phyloP scores from a whole-genome alignment of 345 rosid genomes.

The Dimocarpus longan region DNA sequence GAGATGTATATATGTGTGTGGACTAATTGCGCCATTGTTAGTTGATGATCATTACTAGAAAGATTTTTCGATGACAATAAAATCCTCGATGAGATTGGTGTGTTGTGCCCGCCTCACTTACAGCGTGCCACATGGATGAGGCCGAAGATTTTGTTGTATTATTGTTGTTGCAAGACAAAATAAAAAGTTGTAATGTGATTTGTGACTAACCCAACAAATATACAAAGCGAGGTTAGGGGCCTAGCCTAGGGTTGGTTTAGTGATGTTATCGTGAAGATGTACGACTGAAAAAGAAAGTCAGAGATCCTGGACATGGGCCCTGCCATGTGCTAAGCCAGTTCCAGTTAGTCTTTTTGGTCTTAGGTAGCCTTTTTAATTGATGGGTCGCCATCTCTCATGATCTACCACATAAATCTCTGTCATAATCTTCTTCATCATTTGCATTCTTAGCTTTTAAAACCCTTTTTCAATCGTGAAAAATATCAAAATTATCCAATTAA shows the following conservation, averaged over 20 bases:
- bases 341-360: constrained; percentile 23
- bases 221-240: neutral
- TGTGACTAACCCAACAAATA: neutral
- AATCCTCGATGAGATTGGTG: too few relatives aligned
- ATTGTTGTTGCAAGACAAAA: neutral
- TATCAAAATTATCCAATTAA: too few relatives aligned
- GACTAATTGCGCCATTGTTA: too few relatives aligned
- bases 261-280: constrained; percentile 4
- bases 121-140: too few relatives aligned
- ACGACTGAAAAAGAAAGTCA: constrained; percentile 14
- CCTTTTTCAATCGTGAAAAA: neutral
- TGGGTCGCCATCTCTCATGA: constrained; percentile 41
- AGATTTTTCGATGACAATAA: too few relatives aligned
- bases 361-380: constrained; percentile 29
- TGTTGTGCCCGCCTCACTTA: too few relatives aligned
- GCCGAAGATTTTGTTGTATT: too few relatives aligned
- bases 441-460: neutral
- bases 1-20: too few relatives aligned
- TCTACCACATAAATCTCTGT: constrained; percentile 16
- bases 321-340: constrained; percentile 36
- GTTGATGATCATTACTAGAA: too few relatives aligned
- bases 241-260: neutral
- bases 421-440: constrained; percentile 9
- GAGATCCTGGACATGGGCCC: constrained; percentile 34
- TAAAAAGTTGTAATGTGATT: too few relatives aligned